phyloP scores from a whole-genome alignment of 345 rosid genomes.

The Eucalyptus camaldulensis region DNA sequence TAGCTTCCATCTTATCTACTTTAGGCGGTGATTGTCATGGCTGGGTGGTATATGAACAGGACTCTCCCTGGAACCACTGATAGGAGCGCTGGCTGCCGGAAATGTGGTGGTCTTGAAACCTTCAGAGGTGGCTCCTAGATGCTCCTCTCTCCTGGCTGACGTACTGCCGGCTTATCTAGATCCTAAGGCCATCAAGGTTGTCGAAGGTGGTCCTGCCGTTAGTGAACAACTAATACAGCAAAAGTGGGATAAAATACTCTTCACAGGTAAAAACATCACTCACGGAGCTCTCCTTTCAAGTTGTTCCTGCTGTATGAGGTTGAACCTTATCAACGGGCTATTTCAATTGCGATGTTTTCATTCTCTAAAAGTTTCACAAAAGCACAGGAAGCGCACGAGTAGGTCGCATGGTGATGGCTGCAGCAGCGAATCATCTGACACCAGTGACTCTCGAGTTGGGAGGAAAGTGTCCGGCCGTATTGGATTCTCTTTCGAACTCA shows the following conservation, averaged over 20 bases:
- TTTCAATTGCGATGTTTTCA: neutral
- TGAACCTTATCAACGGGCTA: neutral
- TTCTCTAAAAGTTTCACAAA: neutral
- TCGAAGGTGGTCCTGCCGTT: constrained; percentile 40
- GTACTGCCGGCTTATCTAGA: constrained; percentile 35
- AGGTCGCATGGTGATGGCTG: constrained; percentile 58
- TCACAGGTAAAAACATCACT: constrained; percentile 32
- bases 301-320: neutral
- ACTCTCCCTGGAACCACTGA: constrained; percentile 44
- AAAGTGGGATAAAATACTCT: constrained; percentile 77
- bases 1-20: neutral
- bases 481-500: constrained; percentile 44
- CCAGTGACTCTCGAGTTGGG: constrained; percentile 76
- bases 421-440: constrained; percentile 67
- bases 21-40: neutral
- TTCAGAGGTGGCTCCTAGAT: constrained; percentile 57
- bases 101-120: constrained; percentile 59
- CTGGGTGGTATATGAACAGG: constrained; percentile 1
- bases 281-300: neutral
- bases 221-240: constrained; percentile 44
- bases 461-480: constrained; percentile 68
- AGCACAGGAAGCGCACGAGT: constrained; percentile 54
- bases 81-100: constrained; percentile 86
- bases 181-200: constrained; percentile 31
- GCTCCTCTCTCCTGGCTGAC: constrained; percentile 42